Base-by-base conservation (phyloP, 306 rosid species). In the Trifolium subterraneum region DNA sequence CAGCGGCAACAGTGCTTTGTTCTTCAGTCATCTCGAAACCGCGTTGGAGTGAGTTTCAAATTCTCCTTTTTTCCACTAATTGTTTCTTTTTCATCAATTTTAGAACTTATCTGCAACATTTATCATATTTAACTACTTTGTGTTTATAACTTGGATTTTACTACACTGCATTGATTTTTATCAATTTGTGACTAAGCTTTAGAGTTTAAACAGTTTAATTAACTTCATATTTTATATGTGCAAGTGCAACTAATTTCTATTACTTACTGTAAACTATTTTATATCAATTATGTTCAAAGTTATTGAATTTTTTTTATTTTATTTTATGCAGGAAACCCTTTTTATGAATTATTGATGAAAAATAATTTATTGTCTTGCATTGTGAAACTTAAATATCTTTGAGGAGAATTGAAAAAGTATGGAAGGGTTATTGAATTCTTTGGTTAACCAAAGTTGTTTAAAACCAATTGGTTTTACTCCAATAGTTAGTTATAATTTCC, bases 361-460 rank as follows among this genome's bases (percentile, higher is more conserved):
- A 4, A 35, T 1, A 7, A 47, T 38, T 35, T 4, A n/a, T 41
- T 77, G 36, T 38, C 31, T 33, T 72, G 63, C 54, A 56, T 38
- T 82, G 54, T 70, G 6, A 74, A 63, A 55, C 48, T 69, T 2
- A 74, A 70, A 71, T 63, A 47, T 15, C n/a, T 64, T 64, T 15
- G 52, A 64, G 38, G 50, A 64, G 12, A 70, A 74, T 42, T 51
- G 70, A 56, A 71, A 20, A 59, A 58, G 10, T 47, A 88, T 90
- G 96, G 90, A 90, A 82, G 88, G 84, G 55, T 80, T 82, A 39
- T 72, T 82, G 36, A 81, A 78, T 80, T 64, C 86, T 68, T 71
- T 85, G 58, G 65, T 84, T 73, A 72, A 84, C 72, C 93, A 85
- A 64, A 79, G 56, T 76, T 86, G 81, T 78, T 76, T 82, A 19